A percentile compares a stretch with the other conserved stretches of the same genome.
phyloP scores from a whole-genome alignment of 2,329 filamentous ascomycete genomes.

The Sclerotinia glacialis region DNA sequence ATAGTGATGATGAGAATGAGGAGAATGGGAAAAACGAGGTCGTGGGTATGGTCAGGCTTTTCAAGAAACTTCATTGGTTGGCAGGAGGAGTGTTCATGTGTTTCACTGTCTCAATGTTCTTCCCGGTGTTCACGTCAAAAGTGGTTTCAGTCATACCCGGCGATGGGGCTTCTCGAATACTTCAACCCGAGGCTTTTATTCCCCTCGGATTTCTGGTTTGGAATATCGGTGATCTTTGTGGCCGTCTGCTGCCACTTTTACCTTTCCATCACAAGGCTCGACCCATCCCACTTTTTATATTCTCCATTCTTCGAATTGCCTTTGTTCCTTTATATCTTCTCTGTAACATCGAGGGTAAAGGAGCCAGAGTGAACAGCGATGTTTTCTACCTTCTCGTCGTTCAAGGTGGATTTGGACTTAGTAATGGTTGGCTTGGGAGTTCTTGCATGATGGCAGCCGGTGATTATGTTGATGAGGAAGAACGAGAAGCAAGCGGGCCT shows the following conservation, averaged over 20 bases:
- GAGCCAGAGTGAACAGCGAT: conserved; percentile 74
- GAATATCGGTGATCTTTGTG: conserved; percentile 84
- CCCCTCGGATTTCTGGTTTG: conserved; percentile 88
- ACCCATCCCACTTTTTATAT: conserved; percentile 64
- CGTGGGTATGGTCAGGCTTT: conserved; percentile 62
- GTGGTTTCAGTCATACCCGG: conserved; percentile 50
- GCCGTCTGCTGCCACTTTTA: conserved; percentile 65
- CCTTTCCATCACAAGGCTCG: conserved; percentile 57
- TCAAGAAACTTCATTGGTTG: conserved; percentile 76
- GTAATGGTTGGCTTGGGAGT: conserved; percentile 83
- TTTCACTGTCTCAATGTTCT: conserved; percentile 88
- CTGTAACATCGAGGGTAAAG: conserved; percentile 80
- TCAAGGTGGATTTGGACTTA: conserved; percentile 78
- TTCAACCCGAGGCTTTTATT: conserved; percentile 77
- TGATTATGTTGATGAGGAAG: conserved; percentile 75
- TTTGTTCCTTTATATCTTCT: conserved; percentile 85
- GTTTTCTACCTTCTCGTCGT: conserved; percentile 83
- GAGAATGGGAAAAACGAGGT: conserved; percentile 46
- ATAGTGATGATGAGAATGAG: conserved; percentile 53
- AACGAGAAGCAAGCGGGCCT: conserved; percentile 83
- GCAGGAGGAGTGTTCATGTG: conserved; percentile 74
- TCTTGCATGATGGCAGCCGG: conserved; percentile 88
- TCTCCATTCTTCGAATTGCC: conserved; percentile 61
- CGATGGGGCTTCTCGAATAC: conserved; percentile 52
- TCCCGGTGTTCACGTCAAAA: conserved; percentile 83